phyloP scores from a whole-genome alignment of 768 basidiomycete species.

The Kwoniella europaea region DNA sequence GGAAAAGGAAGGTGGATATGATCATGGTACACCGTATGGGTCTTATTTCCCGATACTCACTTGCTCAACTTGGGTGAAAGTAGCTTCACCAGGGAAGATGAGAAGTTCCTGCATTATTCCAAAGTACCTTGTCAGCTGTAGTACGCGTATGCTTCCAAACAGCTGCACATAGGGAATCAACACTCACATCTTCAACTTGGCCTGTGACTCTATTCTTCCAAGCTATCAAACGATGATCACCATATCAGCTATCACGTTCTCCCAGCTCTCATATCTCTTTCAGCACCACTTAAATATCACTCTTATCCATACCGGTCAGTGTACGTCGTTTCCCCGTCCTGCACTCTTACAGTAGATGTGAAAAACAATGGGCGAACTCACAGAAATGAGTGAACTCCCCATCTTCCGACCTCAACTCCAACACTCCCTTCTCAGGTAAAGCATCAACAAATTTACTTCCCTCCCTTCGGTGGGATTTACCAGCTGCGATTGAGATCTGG shows the following conservation, averaged over 20 bases:
- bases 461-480: conserved; percentile 43
- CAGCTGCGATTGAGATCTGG: conserved; percentile 35
- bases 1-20: not conserved
- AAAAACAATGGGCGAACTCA: conserved; percentile 62
- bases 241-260: not conserved
- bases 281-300: not conserved
- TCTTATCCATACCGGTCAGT: not conserved
- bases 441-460: conserved; percentile 55
- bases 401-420: conserved; percentile 50
- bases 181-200: conserved; percentile 46
- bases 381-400: conserved; percentile 63
- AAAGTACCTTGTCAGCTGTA: too few relatives aligned
- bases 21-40: too few relatives aligned
- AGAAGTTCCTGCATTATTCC: conserved; percentile 71
- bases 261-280: too few relatives aligned
- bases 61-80: conserved; percentile 74
- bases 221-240: conserved; percentile 19
- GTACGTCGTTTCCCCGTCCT: too few relatives aligned
- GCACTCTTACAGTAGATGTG: too few relatives aligned
- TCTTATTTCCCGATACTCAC: conserved; percentile 35
- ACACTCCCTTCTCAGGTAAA: conserved; percentile 49
- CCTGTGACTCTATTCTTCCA: conserved; percentile 47
- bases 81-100: conserved; percentile 83
- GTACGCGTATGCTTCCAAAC: too few relatives aligned
- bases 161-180: too few relatives aligned